These are phyloP conservation scores for Suhomyces guaymorum DNA, from an alignment of 1,139 yeast species.

Conservation along the genomic window DNA sequence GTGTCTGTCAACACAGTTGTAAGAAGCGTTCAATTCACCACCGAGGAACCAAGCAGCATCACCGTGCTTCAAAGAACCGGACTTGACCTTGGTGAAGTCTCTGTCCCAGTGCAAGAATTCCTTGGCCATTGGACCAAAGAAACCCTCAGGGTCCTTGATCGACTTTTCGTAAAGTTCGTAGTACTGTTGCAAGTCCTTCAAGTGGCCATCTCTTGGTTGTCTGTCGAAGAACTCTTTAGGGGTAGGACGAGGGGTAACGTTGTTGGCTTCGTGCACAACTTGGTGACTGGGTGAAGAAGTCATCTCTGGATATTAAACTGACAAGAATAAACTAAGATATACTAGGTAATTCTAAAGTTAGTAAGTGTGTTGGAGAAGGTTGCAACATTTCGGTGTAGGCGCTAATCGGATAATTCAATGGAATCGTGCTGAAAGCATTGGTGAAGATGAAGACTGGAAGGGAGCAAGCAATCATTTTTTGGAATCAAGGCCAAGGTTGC, in stretches of 20 bases:
- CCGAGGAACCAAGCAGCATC: slow-evolving; percentile 92
- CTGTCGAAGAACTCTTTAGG: slow-evolving; percentile 75
- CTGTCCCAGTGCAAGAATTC: slow-evolving; percentile 83
- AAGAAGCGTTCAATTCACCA: slow-evolving; percentile 91
- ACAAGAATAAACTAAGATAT: slow-evolving; percentile 2
- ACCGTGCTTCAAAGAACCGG: slow-evolving; percentile 75
- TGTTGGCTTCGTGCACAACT: slow-evolving; percentile 83
- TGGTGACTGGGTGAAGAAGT: slow-evolving; percentile 25
- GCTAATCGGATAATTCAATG: too few species aligned
- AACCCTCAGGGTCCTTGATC: slow-evolving; percentile 75
- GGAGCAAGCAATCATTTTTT: too few species aligned
- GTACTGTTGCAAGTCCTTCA: slow-evolving; percentile 65
- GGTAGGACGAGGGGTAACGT: slow-evolving; percentile 60
- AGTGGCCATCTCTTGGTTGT: slow-evolving; percentile 60
- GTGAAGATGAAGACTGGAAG: too few species aligned
- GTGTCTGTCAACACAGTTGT: slow-evolving; percentile 96
- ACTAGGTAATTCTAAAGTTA: slow-evolving; percentile 4
- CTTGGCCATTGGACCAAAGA: slow-evolving; percentile 81
- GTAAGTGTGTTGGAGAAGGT: neutral
- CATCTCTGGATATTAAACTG: slow-evolving; percentile 5
- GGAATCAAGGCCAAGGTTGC: too few species aligned
- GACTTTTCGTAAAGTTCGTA: slow-evolving; percentile 72
- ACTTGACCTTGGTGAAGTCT: slow-evolving; percentile 70
- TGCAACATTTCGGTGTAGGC: neutral
- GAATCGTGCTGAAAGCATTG: too few species aligned